These are phyloP conservation scores for Carnegiea gigantea DNA, from an alignment of 179 eudicot genomes.

Conservation along the genomic window DNA sequence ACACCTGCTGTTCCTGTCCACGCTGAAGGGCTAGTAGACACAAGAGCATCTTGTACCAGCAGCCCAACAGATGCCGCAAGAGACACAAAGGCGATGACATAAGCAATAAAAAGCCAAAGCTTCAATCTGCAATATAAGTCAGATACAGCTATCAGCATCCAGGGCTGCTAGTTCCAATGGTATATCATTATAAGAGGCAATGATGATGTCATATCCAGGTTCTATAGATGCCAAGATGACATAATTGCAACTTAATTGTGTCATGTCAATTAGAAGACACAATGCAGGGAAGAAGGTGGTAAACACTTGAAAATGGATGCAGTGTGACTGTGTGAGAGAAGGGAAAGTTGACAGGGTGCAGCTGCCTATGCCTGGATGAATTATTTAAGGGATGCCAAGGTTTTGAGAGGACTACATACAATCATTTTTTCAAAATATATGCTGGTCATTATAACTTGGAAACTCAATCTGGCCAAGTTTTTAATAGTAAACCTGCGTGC, in stretches of 20 bases:
- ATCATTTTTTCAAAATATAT: too few relatives aligned
- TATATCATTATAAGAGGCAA: background rate
- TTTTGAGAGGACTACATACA: background rate
- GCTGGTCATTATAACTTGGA: background rate
- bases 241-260: too few relatives aligned
- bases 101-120: conserved; percentile 95
- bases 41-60: conserved; percentile 79
- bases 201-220: background rate
- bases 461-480: background rate
- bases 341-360: background rate
- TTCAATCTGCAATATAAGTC: conserved; percentile 59
- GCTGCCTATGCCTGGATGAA: background rate
- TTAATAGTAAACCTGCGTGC: background rate
- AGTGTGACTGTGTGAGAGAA: background rate
- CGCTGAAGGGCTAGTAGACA: conserved; percentile 71
- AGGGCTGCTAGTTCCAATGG: too few relatives aligned
- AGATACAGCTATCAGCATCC: too few relatives aligned
- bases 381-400: background rate
- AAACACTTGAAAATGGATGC: background rate
- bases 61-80: conserved; percentile 94
- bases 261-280: background rate
- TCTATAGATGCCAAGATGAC: background rate
- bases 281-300: background rate
- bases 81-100: conserved; percentile 85
- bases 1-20: conserved; percentile 98